phyloP scores from a whole-genome alignment of 2,329 filamentous ascomycete species.

The Penicillium sp. region DNA sequence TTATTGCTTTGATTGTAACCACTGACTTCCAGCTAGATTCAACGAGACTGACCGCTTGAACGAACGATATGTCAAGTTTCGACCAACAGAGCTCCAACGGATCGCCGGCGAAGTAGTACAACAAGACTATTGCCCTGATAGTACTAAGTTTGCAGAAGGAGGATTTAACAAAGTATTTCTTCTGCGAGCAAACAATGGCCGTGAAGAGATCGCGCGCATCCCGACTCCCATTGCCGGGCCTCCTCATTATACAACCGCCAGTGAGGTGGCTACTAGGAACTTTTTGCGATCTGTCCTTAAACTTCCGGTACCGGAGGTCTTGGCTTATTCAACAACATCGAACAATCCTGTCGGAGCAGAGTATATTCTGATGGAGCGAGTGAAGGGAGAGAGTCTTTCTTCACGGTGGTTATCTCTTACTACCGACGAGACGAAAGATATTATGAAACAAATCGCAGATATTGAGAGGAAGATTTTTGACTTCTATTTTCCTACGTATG shows the following conservation, averaged over 20 bases:
- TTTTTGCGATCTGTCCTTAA: conserved; percentile 28
- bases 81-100: conserved; percentile 21
- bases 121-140: conserved; percentile 20
- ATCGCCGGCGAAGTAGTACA: conserved; percentile 22
- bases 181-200: conserved; percentile 21
- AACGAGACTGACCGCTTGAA: conserved; percentile 20
- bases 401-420: conserved; percentile 28
- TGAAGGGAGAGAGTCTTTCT: conserved; percentile 33
- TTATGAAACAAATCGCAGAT: conserved; percentile 28
- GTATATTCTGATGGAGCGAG: conserved; percentile 46
- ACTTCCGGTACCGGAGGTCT: conserved; percentile 39
- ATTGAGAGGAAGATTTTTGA: conserved; percentile 28
- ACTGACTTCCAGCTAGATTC: conserved; percentile 10
- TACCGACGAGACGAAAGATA: conserved; percentile 22
- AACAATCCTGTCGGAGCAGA: conserved; percentile 42
- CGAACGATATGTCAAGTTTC: conserved; percentile 24
- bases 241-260: conserved; percentile 27
- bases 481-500: conserved; percentile 28
- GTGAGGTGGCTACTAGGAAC: conserved; percentile 27
- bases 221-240: conserved; percentile 29
- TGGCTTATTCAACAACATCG: conserved; percentile 34
- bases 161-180: conserved; percentile 34
- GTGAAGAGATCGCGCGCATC: conserved; percentile 29
- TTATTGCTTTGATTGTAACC: background rate
- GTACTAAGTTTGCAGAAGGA: conserved; percentile 23